These are phyloP conservation scores for Backusella mclennaniae DNA, from an alignment of 192 early-diverging fungal species.

Conservation along the genomic window DNA sequence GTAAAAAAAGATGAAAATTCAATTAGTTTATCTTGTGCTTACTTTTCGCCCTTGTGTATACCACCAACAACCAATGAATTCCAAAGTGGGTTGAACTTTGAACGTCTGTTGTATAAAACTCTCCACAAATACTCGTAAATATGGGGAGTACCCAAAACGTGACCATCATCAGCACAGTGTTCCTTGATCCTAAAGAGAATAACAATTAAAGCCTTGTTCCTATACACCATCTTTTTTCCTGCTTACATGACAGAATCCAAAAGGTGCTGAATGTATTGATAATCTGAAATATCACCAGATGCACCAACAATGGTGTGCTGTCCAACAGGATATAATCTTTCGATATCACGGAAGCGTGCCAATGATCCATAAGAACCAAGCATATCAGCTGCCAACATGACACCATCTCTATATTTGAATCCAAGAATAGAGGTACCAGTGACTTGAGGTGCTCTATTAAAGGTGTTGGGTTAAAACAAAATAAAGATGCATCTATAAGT, in stretches of 20 bases:
- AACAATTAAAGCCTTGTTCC: conserved; percentile 5
- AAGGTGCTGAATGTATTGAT: conserved; percentile 86
- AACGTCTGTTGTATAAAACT: conserved; percentile 90
- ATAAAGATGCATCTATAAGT: background rate
- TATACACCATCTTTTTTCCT: background rate
- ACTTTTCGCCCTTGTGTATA: conserved; percentile 71
- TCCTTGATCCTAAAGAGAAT: conserved; percentile 69
- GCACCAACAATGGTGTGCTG: conserved; percentile 86
- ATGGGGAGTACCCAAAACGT: conserved; percentile 77
- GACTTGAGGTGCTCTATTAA: conserved; percentile 72
- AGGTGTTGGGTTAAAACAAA: background rate
- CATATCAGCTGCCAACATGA: conserved; percentile 96
- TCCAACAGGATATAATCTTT: conserved; percentile 79
- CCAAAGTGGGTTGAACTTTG: conserved; percentile 92
- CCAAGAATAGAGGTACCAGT: conserved; percentile 93
- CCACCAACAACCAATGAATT: conserved; percentile 94
- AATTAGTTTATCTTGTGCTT: background rate
- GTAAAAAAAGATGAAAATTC: too few relatives aligned
- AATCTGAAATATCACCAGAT: conserved; percentile 93
- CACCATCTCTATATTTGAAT: conserved; percentile 94
- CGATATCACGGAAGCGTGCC: conserved; percentile 88
- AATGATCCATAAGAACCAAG: conserved; percentile 92
- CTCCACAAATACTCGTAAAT: conserved; percentile 90
- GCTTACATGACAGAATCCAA: conserved; percentile 73
- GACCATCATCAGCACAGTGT: conserved; percentile 87